These are phyloP conservation scores for Pichia nanzhaoensis DNA, from an alignment of 805 yeast species.

Conservation along the genomic window DNA sequence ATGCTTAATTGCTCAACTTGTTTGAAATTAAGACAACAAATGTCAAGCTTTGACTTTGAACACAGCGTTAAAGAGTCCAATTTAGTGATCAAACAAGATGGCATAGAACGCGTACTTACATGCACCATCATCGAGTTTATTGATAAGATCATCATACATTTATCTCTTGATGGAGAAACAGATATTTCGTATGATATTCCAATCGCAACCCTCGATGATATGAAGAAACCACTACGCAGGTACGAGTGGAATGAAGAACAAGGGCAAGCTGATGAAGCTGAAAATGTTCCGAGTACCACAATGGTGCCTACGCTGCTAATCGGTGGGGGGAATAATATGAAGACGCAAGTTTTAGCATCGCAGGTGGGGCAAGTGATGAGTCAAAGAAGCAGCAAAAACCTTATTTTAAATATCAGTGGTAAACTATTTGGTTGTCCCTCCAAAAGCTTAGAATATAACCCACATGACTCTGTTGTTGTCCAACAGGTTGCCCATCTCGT, in stretches of 20 bases:
- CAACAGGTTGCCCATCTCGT: conserved; percentile 6
- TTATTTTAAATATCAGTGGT: conserved; percentile 41
- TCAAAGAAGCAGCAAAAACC: conserved; percentile 31
- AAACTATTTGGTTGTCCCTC: conserved; percentile 33
- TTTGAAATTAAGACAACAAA: neutral
- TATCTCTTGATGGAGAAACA: conserved; percentile 38
- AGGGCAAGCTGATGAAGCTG: conserved; percentile 17
- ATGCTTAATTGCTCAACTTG: no score
- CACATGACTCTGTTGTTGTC: conserved; percentile 4
- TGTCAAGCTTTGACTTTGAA: conserved; percentile 8
- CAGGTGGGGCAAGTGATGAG: conserved; percentile 41
- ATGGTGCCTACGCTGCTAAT: conserved; percentile 31
- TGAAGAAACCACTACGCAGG: conserved; percentile 15
- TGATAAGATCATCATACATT: conserved; percentile 36
- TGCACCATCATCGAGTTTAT: conserved; percentile 28
- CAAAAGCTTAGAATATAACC: neutral
- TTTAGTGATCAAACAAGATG: conserved; percentile 3
- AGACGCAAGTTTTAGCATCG: conserved; percentile 40
- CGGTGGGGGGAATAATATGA: conserved; percentile 39
- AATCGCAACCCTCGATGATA: conserved; percentile 16
- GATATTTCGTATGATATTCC: conserved; percentile 45
- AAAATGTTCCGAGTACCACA: conserved; percentile 27
- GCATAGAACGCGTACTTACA: conserved; percentile 12
- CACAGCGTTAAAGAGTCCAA: conserved; percentile 12
- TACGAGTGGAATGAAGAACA: conserved; percentile 10